phyloP scores from a whole-genome alignment of 2,329 filamentous ascomycete species.

The Epichloe sp. region DNA sequence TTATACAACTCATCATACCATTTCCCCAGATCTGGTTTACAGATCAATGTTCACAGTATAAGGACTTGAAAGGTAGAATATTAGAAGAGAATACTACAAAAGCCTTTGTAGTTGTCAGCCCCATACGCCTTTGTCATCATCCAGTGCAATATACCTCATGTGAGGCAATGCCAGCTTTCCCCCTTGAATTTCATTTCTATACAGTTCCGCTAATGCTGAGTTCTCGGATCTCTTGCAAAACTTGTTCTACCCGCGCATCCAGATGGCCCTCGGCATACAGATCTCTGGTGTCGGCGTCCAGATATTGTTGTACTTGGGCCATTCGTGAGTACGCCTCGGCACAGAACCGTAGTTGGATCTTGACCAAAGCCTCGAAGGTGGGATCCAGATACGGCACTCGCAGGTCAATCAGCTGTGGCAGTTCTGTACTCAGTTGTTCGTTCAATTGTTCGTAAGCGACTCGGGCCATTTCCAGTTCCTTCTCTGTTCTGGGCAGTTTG shows the following conservation, averaged over 20 bases:
- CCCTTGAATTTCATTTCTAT: conserved; percentile 17
- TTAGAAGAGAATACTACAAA: not conserved
- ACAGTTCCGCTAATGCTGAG: conserved; percentile 76
- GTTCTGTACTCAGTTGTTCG: conserved; percentile 82
- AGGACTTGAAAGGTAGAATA: not conserved
- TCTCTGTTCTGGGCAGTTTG: conserved; percentile 89
- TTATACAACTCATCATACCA: not conserved
- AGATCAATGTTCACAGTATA: not conserved
- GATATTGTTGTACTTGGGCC: conserved; percentile 98
- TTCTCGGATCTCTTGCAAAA: conserved; percentile 92
- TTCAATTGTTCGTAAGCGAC: conserved; percentile 92
- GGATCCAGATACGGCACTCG: conserved; percentile 95
- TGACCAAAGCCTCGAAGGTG: conserved; percentile 93
- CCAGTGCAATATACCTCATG: not conserved
- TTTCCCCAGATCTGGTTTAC: not conserved
- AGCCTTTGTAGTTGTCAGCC: not conserved
- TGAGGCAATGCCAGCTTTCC: not conserved
- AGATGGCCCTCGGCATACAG: conserved; percentile 91
- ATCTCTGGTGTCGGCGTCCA: conserved; percentile 89
- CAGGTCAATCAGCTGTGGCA: conserved; percentile 92
- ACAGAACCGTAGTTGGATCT: conserved; percentile 95
- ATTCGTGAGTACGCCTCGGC: conserved; percentile 95
- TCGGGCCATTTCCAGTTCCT: conserved; percentile 90
- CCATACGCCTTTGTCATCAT: conserved; percentile 2
- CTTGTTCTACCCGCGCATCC: conserved; percentile 85